These are phyloP conservation scores for Leccinum arenicola DNA, from an alignment of 768 basidiomycete species.

Conservation along the genomic window DNA sequence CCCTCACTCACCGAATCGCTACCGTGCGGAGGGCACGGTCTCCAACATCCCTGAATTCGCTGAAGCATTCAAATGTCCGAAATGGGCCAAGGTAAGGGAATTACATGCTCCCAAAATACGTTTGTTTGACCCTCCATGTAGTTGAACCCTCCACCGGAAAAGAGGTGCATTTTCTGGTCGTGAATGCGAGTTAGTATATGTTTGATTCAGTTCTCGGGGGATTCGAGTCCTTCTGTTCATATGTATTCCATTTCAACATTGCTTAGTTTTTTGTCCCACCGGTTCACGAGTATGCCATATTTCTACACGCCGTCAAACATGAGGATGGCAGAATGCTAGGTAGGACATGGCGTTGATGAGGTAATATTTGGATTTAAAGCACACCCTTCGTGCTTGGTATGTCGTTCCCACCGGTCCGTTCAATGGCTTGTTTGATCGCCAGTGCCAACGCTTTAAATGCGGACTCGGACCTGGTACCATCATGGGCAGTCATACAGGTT, in stretches of 20 bases:
- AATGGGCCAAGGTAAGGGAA: slow-evolving; percentile 62
- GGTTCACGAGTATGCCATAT: slow-evolving; percentile 1
- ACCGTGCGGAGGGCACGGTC: slow-evolving; percentile 83
- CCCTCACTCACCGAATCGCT: slow-evolving; percentile 81
- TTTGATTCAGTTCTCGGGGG: slow-evolving; percentile 2
- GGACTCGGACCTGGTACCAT: slow-evolving; percentile 74
- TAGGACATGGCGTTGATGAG: neutral
- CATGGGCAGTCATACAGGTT: neutral
- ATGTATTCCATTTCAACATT: slow-evolving; percentile 18
- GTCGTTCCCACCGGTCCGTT: slow-evolving; percentile 83
- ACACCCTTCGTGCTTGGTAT: slow-evolving; percentile 98
- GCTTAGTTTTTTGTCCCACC: neutral
- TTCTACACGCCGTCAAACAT: neutral
- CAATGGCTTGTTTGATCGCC: slow-evolving; percentile 93
- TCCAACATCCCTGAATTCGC: slow-evolving; percentile 89
- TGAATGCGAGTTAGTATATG: slow-evolving; percentile 21
- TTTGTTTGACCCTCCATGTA: slow-evolving; percentile 25
- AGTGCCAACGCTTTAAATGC: slow-evolving; percentile 98
- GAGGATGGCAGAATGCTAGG: neutral
- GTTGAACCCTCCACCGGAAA: slow-evolving; percentile 81
- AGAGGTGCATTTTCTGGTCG: slow-evolving; percentile 81
- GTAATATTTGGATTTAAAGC: slow-evolving; percentile 41
- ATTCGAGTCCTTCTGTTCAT: slow-evolving; percentile 5
- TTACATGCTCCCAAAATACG: neutral
- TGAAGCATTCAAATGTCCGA: slow-evolving; percentile 78